Evolutionary conservation across 2,329 filamentous ascomycete species (phyloP), one percentile per base, ranked within the genome.

Genomic region (Chaetomium strumarium): DNA sequence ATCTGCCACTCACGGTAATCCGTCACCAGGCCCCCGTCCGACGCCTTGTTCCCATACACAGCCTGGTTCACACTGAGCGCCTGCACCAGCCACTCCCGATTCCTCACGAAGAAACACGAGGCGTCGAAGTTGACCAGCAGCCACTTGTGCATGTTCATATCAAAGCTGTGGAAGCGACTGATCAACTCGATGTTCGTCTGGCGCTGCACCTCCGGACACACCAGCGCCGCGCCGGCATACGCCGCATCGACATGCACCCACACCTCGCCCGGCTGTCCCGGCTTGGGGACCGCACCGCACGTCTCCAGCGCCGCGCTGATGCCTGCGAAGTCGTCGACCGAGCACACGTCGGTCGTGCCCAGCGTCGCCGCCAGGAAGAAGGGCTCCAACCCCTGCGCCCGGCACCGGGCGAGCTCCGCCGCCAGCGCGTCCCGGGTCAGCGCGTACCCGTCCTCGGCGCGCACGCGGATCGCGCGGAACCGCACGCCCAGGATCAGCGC

Each of bases 1-100:
- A 97, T 95, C 72, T 96, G 90, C 92, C 92, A 97, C 75, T 97
- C 91, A 43, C 92, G 83, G 74, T 96, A 96, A 70, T 97, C 92
- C 20, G 90, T 96, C 1, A 96, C 92, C 2, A 92, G 78, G 0
- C 90, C 90, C 36, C 79, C 81, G 62, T 93, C 89, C 3, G 86
- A 88, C 72, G 85, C 90, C 4, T 81, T 74, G 70, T 96, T 96
- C 58, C 84, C 79, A 60, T 66, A 68, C 51, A 68, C 66, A 61
- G 66, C 70, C 29, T 96, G 81, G 72, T 95, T 96, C 5, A 85
- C 79, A 0, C 88, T 84, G 39, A 96, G 78, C 0, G 90, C 87
- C 56, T 85, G 78, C 40, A 86, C 89, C n/a, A 97, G 79, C 70
- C 90, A 84, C 50, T 75, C 73, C 14, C 91, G 81, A 63, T 84